phyloP scores from a whole-genome alignment of 805 yeast genomes.

The Ogataea paraovalis region DNA sequence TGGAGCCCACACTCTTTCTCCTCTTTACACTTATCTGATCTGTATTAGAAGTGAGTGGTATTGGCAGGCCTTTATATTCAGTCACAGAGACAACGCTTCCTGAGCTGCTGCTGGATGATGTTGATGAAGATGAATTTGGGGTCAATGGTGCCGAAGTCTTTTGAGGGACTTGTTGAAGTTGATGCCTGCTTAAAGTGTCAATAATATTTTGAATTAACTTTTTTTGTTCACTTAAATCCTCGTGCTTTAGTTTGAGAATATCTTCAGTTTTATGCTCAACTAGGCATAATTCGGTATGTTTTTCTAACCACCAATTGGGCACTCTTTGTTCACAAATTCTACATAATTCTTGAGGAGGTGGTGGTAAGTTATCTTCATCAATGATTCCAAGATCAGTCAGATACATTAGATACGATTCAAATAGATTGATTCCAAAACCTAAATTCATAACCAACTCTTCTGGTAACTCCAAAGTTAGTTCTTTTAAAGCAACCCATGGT shows the following conservation, averaged over 20 bases:
- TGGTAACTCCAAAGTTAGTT: constrained; percentile 66
- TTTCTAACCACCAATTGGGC: constrained; percentile 97
- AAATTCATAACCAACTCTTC: constrained; percentile 62
- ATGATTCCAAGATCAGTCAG: constrained; percentile 61
- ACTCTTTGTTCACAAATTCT: constrained; percentile 86
- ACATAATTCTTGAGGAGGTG: constrained; percentile 81
- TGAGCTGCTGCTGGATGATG: constrained; percentile 13
- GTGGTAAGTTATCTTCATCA: constrained; percentile 63
- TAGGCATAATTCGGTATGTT: constrained; percentile 83
- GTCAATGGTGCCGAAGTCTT: constrained; percentile 17
- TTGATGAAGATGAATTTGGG: constrained; percentile 30
- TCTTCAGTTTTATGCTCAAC: constrained; percentile 82
- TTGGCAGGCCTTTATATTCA: constrained; percentile 58
- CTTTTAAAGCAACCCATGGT: constrained; percentile 63
- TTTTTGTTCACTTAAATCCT: constrained; percentile 67
- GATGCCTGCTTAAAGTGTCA: constrained; percentile 34
- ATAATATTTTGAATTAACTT: constrained; percentile 42
- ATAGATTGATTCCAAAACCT: constrained; percentile 86
- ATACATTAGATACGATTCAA: constrained; percentile 65
- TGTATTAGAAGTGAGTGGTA: constrained; percentile 29
- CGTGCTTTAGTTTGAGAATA: constrained; percentile 71
- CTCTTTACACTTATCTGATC: constrained; percentile 22
- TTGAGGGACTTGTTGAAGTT: constrained; percentile 6
- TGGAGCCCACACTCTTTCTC: constrained; percentile 40
- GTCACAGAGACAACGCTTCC: constrained; percentile 19